Evolutionary conservation across 306 rosid genomes (phyloP).

Genomic region (Fragaria vesca): DNA sequence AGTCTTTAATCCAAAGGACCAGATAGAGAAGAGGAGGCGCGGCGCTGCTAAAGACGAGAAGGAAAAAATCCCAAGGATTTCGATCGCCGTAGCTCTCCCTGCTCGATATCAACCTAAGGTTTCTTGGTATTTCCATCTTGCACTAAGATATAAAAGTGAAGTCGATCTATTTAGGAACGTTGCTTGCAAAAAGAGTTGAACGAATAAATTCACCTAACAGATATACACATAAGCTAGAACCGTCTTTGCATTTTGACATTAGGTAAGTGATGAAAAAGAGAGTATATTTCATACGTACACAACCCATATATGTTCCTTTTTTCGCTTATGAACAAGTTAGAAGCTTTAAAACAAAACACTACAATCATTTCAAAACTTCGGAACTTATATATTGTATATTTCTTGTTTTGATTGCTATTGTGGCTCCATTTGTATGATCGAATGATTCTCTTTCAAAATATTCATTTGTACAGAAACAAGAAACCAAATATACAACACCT

Average conservation of each 20-base stretch:
- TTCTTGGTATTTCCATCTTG: not conserved
- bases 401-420: not conserved
- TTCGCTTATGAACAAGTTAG: not conserved
- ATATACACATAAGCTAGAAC: no score
- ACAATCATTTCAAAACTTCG: not conserved
- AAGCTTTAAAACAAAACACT: not conserved
- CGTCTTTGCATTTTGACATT: no score
- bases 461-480: not conserved
- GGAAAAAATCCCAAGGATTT: no score
- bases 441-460: not conserved
- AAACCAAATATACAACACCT: not conserved
- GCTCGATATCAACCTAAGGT: no score
- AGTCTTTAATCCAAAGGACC: no score
- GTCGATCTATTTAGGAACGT: no score
- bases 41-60: no score
- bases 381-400: not conserved
- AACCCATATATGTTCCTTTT: no score
- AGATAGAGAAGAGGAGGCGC: no score
- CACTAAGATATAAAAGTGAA: not conserved
- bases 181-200: not conserved
- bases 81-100: no score
- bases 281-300: no score
- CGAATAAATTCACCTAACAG: not conserved
- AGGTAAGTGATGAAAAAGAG: no score
- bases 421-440: not conserved